phyloP scores from a whole-genome alignment of 2,329 filamentous ascomycete genomes.

The Lecanosticta acicola region DNA sequence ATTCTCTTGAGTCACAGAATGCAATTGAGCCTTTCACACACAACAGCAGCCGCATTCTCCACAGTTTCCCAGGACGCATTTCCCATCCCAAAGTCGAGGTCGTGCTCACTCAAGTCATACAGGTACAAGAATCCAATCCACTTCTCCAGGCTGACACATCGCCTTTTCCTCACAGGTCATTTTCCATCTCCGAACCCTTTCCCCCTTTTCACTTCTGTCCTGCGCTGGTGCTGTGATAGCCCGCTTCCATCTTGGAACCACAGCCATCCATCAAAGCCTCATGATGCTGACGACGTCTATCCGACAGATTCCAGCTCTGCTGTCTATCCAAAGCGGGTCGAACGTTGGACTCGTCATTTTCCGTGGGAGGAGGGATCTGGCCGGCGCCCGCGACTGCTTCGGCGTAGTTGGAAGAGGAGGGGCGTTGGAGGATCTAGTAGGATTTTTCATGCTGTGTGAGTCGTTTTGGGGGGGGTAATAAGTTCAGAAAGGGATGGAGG shows the following conservation, averaged over 20 bases:
- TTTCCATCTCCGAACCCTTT: neutral
- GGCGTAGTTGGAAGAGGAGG: slow-evolving; percentile 28
- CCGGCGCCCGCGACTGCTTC: slow-evolving; percentile 20
- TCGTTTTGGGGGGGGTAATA: neutral
- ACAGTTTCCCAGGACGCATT: too few species aligned
- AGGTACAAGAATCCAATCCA: too few species aligned
- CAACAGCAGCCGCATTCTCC: too few species aligned
- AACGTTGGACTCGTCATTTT: slow-evolving; percentile 6
- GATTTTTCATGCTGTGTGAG: too few species aligned
- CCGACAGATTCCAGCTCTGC: slow-evolving; percentile 29
- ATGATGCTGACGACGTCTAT: slow-evolving; percentile 29
- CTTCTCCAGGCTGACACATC: neutral
- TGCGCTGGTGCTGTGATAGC: slow-evolving; percentile 3
- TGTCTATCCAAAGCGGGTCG: slow-evolving; percentile 22
- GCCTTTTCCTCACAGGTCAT: neutral
- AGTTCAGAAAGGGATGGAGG: neutral
- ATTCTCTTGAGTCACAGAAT: slow-evolving; percentile 12
- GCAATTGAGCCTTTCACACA: neutral
- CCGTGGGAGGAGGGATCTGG: slow-evolving; percentile 1
- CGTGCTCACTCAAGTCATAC: too few species aligned
- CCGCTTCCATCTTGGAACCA: slow-evolving; percentile 6
- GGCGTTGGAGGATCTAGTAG: slow-evolving; percentile 8
- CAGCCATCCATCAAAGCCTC: slow-evolving; percentile 23
- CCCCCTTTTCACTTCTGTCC: neutral
- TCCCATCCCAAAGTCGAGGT: too few species aligned